Evolutionary conservation across 495 filamentous ascomycete genomes (phyloP), one percentile per base, ranked within the genome.

Genomic region (Penicillium argentinense): DNA sequence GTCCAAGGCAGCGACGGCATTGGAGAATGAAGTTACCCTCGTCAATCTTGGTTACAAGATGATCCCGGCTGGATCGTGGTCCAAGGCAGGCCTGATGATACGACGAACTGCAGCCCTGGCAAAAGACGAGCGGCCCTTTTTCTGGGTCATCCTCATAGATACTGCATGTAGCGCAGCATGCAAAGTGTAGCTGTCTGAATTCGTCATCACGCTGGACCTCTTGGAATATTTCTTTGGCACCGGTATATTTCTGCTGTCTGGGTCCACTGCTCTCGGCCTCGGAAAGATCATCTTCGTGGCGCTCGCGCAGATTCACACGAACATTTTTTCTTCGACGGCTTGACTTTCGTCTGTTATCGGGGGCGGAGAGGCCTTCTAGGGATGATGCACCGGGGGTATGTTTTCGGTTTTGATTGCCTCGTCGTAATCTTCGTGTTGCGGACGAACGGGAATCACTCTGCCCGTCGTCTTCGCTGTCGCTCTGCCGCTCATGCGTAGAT

Each of bases 41-140:
- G 3, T 69, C 81, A 37, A 97, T 72, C 63, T 96, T 97, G n/a
- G 93, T 97, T 18, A 95, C 89, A n/a, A 92, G 72, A 66, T 97
- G 93, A 4, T 96, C 89, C 32, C 95, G 78, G 9, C 53, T 63
- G 23, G 70, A 78, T 13, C 92, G 82, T n/a, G 71, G 63, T 14
- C 91, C 89, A 11, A 99, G 73, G 59, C 95, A 99, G 24, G 53
- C 58, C 55, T 87, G 85, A 57, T 99, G 95, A 51, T 88, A 96
- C 0, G 86, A 74, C 17, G 80, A 75, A 3, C 82, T 88, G 63
- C 95, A 99, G 14, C 95, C 92, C 63, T 99, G 95, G 54, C 95
- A 99, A 54, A 78, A 86, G 3, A 97, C 73, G 16, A 97, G 72
- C 8, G 69, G 66, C 0, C 77, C 85, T 60, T 82, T 85, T 25